A percentile compares a stretch with the other conserved stretches of the same genome.
phyloP scores from a whole-genome alignment of 2,329 filamentous ascomycete genomes.

The Colletotrichum sp. region DNA sequence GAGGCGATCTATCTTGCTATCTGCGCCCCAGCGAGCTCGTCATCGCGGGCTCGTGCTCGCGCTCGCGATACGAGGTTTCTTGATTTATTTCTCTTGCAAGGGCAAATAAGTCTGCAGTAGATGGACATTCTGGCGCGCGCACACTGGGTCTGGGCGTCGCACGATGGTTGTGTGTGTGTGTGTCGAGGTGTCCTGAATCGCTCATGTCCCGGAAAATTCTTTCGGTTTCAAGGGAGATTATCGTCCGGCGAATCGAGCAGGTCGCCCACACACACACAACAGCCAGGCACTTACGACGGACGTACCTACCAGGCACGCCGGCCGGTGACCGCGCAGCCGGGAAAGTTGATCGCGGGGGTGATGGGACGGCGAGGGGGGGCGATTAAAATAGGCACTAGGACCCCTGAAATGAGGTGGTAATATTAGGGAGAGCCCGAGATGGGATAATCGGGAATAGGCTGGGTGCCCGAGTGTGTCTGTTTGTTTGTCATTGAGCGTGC shows the following conservation, averaged over 20 bases:
- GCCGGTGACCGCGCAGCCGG: background rate
- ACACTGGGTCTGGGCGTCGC: background rate
- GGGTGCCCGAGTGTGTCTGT: background rate
- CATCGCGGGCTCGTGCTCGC: background rate
- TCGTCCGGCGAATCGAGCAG: background rate
- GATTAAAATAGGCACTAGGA: background rate
- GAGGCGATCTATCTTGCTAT: background rate
- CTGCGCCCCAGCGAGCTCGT: background rate
- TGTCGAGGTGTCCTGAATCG: background rate
- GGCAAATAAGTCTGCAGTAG: background rate
- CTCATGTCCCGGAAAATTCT: conserved; percentile 4
- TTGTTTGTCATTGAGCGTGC: background rate
- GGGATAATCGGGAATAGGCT: background rate
- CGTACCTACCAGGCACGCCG: background rate
- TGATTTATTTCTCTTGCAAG: background rate
- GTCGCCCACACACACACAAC: background rate
- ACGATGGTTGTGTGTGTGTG: background rate
- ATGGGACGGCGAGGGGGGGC: background rate
- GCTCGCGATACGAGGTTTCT: background rate
- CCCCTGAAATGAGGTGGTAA: background rate
- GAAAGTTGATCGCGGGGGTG: background rate
- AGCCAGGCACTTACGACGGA: background rate
- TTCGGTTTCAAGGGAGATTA: conserved; percentile 17
- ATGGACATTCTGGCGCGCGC: background rate
- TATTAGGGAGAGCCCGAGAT: background rate